Evolutionary conservation across 129 eudicot species (phyloP).

Genomic region (Lonicera japonica): DNA sequence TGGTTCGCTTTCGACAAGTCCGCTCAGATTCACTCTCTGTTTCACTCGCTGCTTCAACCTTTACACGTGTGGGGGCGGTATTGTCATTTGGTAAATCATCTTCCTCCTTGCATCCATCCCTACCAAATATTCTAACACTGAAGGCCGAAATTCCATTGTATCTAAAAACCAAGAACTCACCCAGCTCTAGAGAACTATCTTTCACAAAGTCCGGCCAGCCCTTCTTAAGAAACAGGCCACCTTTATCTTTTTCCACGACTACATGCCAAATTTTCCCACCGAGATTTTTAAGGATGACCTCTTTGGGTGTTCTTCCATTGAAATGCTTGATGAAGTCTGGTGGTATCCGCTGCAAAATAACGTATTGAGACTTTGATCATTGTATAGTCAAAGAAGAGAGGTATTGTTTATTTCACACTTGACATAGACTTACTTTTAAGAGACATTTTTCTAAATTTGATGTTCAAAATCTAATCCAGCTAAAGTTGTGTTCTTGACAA

Average conservation of each 20-base stretch:
- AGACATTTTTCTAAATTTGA: no score
- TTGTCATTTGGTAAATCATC: neutral
- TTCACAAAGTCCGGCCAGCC: slow-evolving; percentile 35
- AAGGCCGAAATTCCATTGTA: slow-evolving; percentile 16
- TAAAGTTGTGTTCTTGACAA: no score
- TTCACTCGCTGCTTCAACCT: slow-evolving; percentile 6
- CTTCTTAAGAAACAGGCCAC: slow-evolving; percentile 18
- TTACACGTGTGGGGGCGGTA: neutral
- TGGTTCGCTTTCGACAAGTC: neutral
- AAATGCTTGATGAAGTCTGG: slow-evolving; percentile 30
- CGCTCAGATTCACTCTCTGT: neutral
- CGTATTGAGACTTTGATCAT: neutral
- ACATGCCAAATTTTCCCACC: slow-evolving; percentile 24
- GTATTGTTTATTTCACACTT: no score
- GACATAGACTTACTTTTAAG: no score
- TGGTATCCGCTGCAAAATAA: slow-evolving; percentile 32
- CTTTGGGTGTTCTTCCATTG: slow-evolving; percentile 20
- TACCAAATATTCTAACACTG: slow-evolving; percentile 24
- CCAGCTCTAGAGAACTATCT: slow-evolving; percentile 16
- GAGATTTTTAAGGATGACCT: slow-evolving; percentile 20
- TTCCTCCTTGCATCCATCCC: slow-evolving; percentile 18
- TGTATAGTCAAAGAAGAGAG: neutral
- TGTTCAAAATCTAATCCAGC: no score
- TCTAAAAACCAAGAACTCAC: slow-evolving; percentile 32
- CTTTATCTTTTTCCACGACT: slow-evolving; percentile 15